Evolutionary conservation across 23 red algal species (phyloP).

Genomic region (Gracilaria caudata): DNA sequence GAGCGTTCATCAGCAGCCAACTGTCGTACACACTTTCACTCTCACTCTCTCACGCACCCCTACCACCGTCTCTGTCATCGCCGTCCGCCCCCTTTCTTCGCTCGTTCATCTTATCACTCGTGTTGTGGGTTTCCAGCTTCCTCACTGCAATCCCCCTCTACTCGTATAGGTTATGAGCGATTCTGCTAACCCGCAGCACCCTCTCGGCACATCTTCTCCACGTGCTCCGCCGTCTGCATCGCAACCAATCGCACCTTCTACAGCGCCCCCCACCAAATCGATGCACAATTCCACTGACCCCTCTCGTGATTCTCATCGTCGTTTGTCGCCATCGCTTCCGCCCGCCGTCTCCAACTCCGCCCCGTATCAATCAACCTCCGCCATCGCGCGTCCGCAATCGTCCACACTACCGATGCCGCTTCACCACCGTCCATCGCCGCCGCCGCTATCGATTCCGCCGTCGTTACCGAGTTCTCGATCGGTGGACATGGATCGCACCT

Average conservation of each 20-base stretch:
- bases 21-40: not conserved
- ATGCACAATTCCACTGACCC: not conserved
- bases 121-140: not conserved
- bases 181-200: not conserved
- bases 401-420: not conserved
- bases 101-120: not conserved
- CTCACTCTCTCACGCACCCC: constrained; percentile 11
- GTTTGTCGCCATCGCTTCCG: not conserved
- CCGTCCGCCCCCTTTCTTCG: not conserved
- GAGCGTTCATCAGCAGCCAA: not conserved
- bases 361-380: not conserved
- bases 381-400: not conserved
- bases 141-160: not conserved
- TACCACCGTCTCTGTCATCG: not conserved
- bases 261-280: not conserved
- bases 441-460: not conserved
- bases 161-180: not conserved
- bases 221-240: not conserved
- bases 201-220: not conserved
- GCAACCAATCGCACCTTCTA: not conserved
- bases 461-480: not conserved
- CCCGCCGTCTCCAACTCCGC: not conserved
- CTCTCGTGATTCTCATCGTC: not conserved
- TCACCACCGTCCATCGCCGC: not conserved
- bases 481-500: not conserved